A percentile compares a stretch with the other conserved stretches of the same genome.
phyloP scores from a whole-genome alignment of 2,329 filamentous ascomycete genomes.

The Escovopsis sp. region DNA sequence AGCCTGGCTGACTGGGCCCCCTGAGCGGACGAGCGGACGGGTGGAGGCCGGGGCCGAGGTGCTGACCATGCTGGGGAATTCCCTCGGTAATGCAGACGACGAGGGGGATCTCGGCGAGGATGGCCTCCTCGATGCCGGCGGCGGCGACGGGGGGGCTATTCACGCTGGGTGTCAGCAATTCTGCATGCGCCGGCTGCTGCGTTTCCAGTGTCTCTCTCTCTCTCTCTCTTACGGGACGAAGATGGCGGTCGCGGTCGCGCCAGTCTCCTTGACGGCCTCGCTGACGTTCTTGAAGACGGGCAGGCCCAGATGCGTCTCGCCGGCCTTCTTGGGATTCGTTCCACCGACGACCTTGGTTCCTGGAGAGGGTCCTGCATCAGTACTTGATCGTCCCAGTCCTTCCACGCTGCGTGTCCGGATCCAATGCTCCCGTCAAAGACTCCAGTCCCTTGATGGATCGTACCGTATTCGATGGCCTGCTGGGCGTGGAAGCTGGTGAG shows the following conservation, averaged over 20 bases:
- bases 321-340: slow-evolving; percentile 98
- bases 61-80: slow-evolving; percentile 86
- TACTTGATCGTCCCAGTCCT: background rate
- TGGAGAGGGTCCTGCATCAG: slow-evolving; percentile 23
- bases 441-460: slow-evolving; percentile 9
- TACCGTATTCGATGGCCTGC: slow-evolving; percentile 98
- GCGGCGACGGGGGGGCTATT: slow-evolving; percentile 76
- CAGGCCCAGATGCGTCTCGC: slow-evolving; percentile 71
- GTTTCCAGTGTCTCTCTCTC: too few relatives aligned
- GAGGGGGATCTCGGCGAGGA: slow-evolving; percentile 82
- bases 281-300: slow-evolving; percentile 85
- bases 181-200: slow-evolving; percentile 2
- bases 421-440: background rate
- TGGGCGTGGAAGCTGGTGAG: slow-evolving; percentile 75
- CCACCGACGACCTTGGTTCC: slow-evolving; percentile 96
- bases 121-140: slow-evolving; percentile 90
- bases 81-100: slow-evolving; percentile 97
- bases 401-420: slow-evolving; percentile 6
- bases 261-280: slow-evolving; percentile 80
- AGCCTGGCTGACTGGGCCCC: slow-evolving; percentile 1
- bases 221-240: slow-evolving; percentile 66
- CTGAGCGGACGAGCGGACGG: slow-evolving; percentile 5
- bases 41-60: slow-evolving; percentile 4
- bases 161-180: slow-evolving; percentile 16
- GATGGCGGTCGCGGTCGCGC: slow-evolving; percentile 82